Conservation (phyloP, 2,329 filamentous ascomycete genomes). For the Fusarium sp. region DNA sequence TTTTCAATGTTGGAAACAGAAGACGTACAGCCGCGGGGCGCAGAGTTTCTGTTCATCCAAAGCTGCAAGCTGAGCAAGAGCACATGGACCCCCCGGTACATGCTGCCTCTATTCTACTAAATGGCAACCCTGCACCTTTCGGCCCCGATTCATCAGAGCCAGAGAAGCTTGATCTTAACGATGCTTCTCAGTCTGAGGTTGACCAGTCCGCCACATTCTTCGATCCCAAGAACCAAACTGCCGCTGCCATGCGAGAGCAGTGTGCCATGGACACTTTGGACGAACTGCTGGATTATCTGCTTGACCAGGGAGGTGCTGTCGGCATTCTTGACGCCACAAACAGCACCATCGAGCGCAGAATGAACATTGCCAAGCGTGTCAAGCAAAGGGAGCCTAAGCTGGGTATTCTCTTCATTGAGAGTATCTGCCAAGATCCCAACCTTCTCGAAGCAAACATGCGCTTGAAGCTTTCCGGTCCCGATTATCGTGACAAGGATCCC, state of each 20-base stretch:
- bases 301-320: constrained; percentile 84
- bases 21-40: constrained; percentile 80
- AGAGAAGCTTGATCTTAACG: constrained; percentile 52
- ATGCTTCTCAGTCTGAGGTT: constrained; percentile 59
- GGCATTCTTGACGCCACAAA: constrained; percentile 98
- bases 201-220: constrained; percentile 96
- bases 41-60: constrained; percentile 51
- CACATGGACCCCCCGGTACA: constrained; percentile 60
- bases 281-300: constrained; percentile 89
- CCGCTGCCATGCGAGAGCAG: constrained; percentile 86
- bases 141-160: constrained; percentile 52
- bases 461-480: constrained; percentile 92
- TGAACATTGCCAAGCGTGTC: constrained; percentile 85
- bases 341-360: constrained; percentile 87
- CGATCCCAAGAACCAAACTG: constrained; percentile 86
- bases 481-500: constrained; percentile 95
- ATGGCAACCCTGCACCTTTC: constrained; percentile 58
- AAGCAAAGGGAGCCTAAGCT: constrained; percentile 85
- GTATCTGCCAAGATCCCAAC: constrained; percentile 85
- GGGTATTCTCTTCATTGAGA: constrained; percentile 95
- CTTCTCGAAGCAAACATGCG: constrained; percentile 97
- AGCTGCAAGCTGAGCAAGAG: constrained; percentile 50
- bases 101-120: constrained; percentile 68
- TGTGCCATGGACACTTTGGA: constrained; percentile 93
- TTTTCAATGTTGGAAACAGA: constrained; percentile 97